phyloP scores from a whole-genome alignment of 2,329 filamentous ascomycete genomes.

The Colletotrichum melonis region DNA sequence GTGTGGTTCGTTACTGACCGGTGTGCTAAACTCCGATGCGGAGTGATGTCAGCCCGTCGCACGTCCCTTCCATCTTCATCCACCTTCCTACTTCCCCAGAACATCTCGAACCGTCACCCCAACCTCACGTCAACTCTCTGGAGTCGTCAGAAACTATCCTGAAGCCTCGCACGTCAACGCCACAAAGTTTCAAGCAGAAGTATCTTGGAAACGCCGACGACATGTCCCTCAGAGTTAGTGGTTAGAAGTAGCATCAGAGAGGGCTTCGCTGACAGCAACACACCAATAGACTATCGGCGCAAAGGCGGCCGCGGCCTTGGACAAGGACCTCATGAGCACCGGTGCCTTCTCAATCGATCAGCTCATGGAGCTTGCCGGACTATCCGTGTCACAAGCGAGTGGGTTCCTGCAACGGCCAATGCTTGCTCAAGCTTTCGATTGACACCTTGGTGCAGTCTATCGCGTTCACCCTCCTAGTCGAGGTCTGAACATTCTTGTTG shows the following conservation, averaged over 20 bases:
- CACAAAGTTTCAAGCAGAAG: neutral
- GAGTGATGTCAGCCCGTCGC: slow-evolving; percentile 39
- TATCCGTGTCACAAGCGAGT: slow-evolving; percentile 94
- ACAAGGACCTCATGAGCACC: slow-evolving; percentile 92
- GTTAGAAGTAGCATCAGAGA: slow-evolving; percentile 35
- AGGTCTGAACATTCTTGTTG: slow-evolving; percentile 81
- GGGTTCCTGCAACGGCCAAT: slow-evolving; percentile 10
- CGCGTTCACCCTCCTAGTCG: slow-evolving; percentile 80
- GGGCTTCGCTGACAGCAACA: slow-evolving; percentile 47
- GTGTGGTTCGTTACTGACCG: slow-evolving; percentile 28
- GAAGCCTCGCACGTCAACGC: neutral
- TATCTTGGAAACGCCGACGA: neutral
- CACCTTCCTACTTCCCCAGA: neutral
- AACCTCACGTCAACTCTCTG: slow-evolving; percentile 11
- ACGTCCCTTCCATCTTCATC: slow-evolving; percentile 25
- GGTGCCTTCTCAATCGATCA: slow-evolving; percentile 94
- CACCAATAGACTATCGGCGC: slow-evolving; percentile 80
- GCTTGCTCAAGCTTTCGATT: neutral
- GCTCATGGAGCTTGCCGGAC: slow-evolving; percentile 94
- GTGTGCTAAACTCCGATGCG: slow-evolving; percentile 22
- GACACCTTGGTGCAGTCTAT: slow-evolving; percentile 70
- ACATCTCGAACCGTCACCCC: slow-evolving; percentile 3
- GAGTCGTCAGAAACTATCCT: neutral
- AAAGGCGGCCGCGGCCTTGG: slow-evolving; percentile 88
- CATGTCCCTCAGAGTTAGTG: slow-evolving; percentile 38